Evolutionary conservation across 2,329 filamentous ascomycete species (phyloP).

Genomic region (Fusarium sp.): DNA sequence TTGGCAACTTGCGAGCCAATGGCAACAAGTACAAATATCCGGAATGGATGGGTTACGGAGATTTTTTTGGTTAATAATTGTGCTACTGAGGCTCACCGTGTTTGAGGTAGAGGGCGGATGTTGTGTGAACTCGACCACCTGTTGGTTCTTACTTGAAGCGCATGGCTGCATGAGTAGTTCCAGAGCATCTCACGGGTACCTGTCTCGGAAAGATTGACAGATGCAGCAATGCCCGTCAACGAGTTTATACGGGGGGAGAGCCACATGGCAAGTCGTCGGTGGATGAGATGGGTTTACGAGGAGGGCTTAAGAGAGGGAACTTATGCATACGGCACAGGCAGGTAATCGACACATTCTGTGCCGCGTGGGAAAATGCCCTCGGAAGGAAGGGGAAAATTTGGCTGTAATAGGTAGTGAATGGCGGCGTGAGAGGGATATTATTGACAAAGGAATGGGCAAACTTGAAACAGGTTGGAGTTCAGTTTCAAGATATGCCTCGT

Average conservation of each 20-base stretch:
- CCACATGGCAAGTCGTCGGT: slow-evolving; percentile 22
- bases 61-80: neutral
- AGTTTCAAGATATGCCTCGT: slow-evolving; percentile 38
- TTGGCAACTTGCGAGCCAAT: neutral
- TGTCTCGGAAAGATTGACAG: slow-evolving; percentile 11
- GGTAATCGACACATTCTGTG: neutral
- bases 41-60: neutral
- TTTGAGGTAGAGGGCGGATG: slow-evolving; percentile 1
- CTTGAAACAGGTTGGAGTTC: slow-evolving; percentile 30
- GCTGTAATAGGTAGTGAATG: neutral
- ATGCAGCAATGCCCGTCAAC: neutral
- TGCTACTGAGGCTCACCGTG: slow-evolving; percentile 5
- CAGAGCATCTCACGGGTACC: slow-evolving; percentile 11
- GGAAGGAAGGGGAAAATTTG: neutral
- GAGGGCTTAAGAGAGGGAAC: slow-evolving; percentile 5
- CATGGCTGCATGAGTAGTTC: slow-evolving; percentile 15
- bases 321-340: slow-evolving; percentile 10
- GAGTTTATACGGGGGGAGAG: slow-evolving; percentile 14
- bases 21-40: neutral
- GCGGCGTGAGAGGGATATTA: slow-evolving; percentile 16
- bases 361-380: neutral
- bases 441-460: slow-evolving; percentile 8
- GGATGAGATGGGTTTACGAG: slow-evolving; percentile 12
- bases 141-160: slow-evolving; percentile 12
- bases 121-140: neutral